A percentile compares a stretch with the other conserved stretches of the same genome.
These are phyloP conservation scores for Collybia mongolica DNA, from an alignment of 768 basidiomycete species.

Conservation along the genomic window DNA sequence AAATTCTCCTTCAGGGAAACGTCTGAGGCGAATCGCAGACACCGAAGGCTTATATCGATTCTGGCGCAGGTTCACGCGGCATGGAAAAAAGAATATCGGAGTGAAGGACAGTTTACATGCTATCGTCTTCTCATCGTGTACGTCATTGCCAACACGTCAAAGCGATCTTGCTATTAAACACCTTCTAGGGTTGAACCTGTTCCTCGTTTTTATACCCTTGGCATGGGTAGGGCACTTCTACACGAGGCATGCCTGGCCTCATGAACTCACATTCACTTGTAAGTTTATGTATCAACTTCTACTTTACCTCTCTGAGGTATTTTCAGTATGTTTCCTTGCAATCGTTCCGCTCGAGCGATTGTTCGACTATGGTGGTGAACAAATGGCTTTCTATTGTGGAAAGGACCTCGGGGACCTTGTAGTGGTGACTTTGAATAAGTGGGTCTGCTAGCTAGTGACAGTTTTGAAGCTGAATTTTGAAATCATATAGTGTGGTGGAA, in stretches of 20 bases:
- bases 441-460: background rate
- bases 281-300: background rate
- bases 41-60: constrained; percentile 26
- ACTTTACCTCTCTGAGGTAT: background rate
- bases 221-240: constrained; percentile 61
- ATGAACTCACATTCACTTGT: constrained; percentile 38
- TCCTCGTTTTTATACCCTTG: constrained; percentile 56
- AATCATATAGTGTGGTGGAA: constrained; percentile 55
- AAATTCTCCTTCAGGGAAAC: background rate
- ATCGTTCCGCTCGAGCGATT: constrained; percentile 66
- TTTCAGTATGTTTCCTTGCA: constrained; percentile 58
- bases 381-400: constrained; percentile 56
- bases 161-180: background rate
- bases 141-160: background rate
- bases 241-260: constrained; percentile 25
- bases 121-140: constrained; percentile 55
- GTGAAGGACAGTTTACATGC: constrained; percentile 41
- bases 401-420: constrained; percentile 69
- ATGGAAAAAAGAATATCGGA: constrained; percentile 44
- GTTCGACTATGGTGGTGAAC: constrained; percentile 64
- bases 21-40: background rate
- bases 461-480: constrained; percentile 1
- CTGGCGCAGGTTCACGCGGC: constrained; percentile 44
- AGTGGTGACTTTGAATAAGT: constrained; percentile 26
- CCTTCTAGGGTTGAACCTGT: constrained; percentile 54